These are phyloP conservation scores for Pseudevernia furfuracea DNA, from an alignment of 495 filamentous ascomycete species.

Conservation along the genomic window DNA sequence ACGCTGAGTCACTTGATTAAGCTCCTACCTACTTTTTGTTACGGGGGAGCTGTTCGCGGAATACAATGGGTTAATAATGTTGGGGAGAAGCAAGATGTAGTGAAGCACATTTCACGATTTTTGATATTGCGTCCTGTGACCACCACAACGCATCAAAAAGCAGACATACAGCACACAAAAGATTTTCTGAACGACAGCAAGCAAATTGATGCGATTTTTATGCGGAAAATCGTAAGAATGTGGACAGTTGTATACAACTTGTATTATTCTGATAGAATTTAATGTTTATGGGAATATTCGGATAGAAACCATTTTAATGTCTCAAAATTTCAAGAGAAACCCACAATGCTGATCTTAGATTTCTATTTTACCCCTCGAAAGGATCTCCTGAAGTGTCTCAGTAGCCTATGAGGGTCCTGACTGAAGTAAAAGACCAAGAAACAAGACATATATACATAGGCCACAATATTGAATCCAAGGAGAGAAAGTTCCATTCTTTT, in stretches of 20 bases:
- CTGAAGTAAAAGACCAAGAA: background rate
- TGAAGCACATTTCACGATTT: background rate
- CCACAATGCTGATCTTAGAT: background rate
- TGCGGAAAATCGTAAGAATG: background rate
- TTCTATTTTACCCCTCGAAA: background rate
- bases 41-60: background rate
- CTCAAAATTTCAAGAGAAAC: background rate
- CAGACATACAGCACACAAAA: too few species aligned
- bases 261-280: background rate
- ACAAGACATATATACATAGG: too few species aligned
- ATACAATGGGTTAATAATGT: background rate
- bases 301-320: background rate
- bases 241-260: too few species aligned
- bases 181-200: background rate
- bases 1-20: background rate
- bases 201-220: background rate
- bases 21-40: background rate
- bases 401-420: background rate
- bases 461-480: too few species aligned
- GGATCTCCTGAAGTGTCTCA: background rate
- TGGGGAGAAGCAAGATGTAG: background rate
- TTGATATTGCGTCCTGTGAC: background rate
- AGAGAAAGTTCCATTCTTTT: too few species aligned
- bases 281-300: background rate
- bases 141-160: background rate